Conservation (phyloP, 129 eudicot genomes). For the Lonicera japonica region DNA sequence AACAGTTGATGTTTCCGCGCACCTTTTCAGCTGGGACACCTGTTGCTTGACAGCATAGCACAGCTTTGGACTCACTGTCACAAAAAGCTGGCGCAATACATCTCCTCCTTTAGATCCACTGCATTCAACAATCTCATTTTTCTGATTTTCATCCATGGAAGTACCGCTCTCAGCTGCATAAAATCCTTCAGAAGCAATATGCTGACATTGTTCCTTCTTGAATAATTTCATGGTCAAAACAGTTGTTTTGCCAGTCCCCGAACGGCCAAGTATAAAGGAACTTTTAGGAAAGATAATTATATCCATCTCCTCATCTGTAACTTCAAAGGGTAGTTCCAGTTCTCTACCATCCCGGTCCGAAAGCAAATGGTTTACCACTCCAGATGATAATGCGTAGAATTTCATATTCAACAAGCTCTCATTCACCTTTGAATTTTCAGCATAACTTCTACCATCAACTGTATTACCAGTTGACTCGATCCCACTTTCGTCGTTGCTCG, state of each 20-base stretch:
- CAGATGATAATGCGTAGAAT: conserved; percentile 59
- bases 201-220: conserved; percentile 49
- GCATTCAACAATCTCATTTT: background rate
- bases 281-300: conserved; percentile 47
- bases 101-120: conserved; percentile 2
- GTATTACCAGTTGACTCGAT: conserved; percentile 5
- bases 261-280: conserved; percentile 70
- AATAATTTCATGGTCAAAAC: conserved; percentile 75
- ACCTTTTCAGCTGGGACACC: conserved; percentile 55
- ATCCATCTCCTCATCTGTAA: conserved; percentile 62
- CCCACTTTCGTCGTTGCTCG: conserved; percentile 7
- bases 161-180: conserved; percentile 9
- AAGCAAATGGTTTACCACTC: conserved; percentile 39
- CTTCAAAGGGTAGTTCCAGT: conserved; percentile 59
- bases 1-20: background rate
- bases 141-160: background rate
- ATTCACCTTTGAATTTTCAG: conserved; percentile 68
- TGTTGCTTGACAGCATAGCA: conserved; percentile 66
- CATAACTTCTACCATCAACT: conserved; percentile 39
- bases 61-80: conserved; percentile 80
- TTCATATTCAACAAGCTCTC: conserved; percentile 83
- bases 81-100: conserved; percentile 61
- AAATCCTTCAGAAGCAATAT: conserved; percentile 40
- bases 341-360: conserved; percentile 41
- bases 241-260: conserved; percentile 83